Base-by-base conservation (phyloP, 2,329 filamentous ascomycete genomes). In the Teratosphaeria pseudoeucalypti region DNA sequence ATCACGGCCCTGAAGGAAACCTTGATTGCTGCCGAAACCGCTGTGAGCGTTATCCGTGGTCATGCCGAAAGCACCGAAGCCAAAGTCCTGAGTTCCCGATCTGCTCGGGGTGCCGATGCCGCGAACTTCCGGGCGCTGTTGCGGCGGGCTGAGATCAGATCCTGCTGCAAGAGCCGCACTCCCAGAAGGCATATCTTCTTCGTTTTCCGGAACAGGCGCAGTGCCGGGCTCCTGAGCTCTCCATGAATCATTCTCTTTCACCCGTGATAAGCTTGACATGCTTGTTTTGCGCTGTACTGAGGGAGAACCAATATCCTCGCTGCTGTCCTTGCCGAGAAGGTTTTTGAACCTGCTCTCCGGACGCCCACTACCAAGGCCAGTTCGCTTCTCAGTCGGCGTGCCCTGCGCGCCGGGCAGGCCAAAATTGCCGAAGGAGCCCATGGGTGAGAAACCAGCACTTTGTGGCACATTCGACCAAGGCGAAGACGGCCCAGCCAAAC, bases 361-460 rank as follows among this genome's bases (percentile, higher is more conserved):
- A 60, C 87, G 81, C 32, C 83, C 75, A 69, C 82, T 86, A 32
- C 85, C 86, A 67, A 87, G 83, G 10, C 81, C 80, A 32, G 82
- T 71, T 66, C 89, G 85, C 76, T 94, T 95, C 58, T 95, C 90
- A 3, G 81, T 77, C 7, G 79, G 75, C 34, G 84, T 78, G 32
- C 61, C 60, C 37, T 81, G 79, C 34, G 78, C 76, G 2, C 71
- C 74, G 12, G 76, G 77, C 57, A 95, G 74, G n/a, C 88, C 86
- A 73, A 97, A 97, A 68, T 86, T 94, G 11, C 92, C 92, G 74
- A 99, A 99, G 26, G 86, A 86, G 37, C 92, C 91, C 79, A 92
- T 88, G 1, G 85, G 84, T 6, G 86, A 82, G 66, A 89, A 84
- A 12, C 84, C 82, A 52, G 86, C 81, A 56, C 79, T 79, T 58